Conservation (phyloP, 2,329 filamentous ascomycete species). For the Xylariales sp. region DNA sequence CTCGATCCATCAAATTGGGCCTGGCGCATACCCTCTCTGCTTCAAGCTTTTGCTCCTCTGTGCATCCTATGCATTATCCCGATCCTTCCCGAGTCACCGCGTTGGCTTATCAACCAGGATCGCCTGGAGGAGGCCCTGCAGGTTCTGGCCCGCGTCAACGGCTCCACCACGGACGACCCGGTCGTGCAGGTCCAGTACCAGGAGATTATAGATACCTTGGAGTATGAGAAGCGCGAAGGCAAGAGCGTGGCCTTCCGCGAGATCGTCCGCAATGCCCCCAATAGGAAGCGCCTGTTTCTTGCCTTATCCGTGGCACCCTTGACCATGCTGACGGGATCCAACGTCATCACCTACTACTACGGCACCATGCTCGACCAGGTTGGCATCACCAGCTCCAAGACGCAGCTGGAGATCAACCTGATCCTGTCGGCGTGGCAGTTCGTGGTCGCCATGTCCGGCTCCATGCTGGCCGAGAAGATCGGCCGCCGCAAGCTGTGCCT, state of each 20-base stretch:
- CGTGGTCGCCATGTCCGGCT: slow-evolving; percentile 9
- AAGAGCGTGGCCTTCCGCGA: slow-evolving; percentile 17
- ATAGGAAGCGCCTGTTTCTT: slow-evolving; percentile 7
- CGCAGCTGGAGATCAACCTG: slow-evolving; percentile 27
- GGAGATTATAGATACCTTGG: slow-evolving; percentile 39
- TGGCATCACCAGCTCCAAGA: slow-evolving; percentile 35
- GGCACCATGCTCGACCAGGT: slow-evolving; percentile 37
- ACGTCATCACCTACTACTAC: slow-evolving; percentile 36
- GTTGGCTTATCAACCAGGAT: slow-evolving; percentile 28
- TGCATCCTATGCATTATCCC: slow-evolving; percentile 14
- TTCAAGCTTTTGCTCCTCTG: slow-evolving; percentile 24
- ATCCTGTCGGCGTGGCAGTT: slow-evolving; percentile 9
- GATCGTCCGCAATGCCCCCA: slow-evolving; percentile 28
- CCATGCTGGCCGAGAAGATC: slow-evolving; percentile 4
- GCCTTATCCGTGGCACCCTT: slow-evolving; percentile 9
- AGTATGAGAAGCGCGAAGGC: slow-evolving; percentile 15
- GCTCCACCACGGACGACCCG: slow-evolving; percentile 32
- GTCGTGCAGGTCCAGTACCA: slow-evolving; percentile 31
- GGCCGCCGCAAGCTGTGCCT: slow-evolving; percentile 2
- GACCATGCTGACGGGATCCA: slow-evolving; percentile 31
- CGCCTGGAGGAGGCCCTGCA: slow-evolving; percentile 22
- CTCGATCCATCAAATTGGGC: slow-evolving; percentile 27
- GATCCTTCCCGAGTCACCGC: slow-evolving; percentile 16
- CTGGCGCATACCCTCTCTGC: slow-evolving; percentile 28
- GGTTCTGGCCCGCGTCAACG: slow-evolving; percentile 38